phyloP scores from a whole-genome alignment of 2,329 filamentous ascomycete species.

The Colletotrichum sojae region DNA sequence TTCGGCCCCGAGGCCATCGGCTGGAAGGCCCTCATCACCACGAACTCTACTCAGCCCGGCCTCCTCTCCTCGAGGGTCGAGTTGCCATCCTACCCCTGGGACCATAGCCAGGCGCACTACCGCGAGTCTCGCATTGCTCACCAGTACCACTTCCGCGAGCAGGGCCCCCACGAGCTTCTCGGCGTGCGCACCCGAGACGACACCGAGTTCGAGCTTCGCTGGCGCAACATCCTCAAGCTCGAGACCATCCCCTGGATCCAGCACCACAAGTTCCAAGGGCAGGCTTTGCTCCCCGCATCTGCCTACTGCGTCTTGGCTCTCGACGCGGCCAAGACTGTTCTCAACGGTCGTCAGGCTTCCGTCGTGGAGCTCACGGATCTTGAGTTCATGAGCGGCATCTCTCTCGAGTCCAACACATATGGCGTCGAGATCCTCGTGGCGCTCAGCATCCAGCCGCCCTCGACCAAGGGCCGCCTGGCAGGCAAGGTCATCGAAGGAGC shows the following conservation, averaged over 20 bases:
- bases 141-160: constrained; percentile 47
- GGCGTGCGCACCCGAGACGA: constrained; percentile 34
- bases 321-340: constrained; percentile 55
- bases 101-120: constrained; percentile 54
- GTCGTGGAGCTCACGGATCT: constrained; percentile 51
- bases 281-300: constrained; percentile 60
- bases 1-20: constrained; percentile 45
- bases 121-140: constrained; percentile 48
- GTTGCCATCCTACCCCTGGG: constrained; percentile 56
- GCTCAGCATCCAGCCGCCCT: constrained; percentile 40
- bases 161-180: constrained; percentile 54
- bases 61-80: constrained; percentile 43
- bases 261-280: constrained; percentile 53
- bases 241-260: constrained; percentile 52
- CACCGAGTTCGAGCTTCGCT: constrained; percentile 36
- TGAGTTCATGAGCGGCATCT: constrained; percentile 51
- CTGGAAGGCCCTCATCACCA: constrained; percentile 44
- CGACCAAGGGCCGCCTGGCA: constrained; percentile 34
- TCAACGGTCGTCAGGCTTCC: constrained; percentile 45
- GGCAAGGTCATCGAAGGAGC: constrained; percentile 35
- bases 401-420: constrained; percentile 45
- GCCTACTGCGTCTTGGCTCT: constrained; percentile 60
- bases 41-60: constrained; percentile 43
- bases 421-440: constrained; percentile 45
- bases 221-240: constrained; percentile 44